Conservation (phyloP, 306 rosid species). For the Glycine latifolia region DNA sequence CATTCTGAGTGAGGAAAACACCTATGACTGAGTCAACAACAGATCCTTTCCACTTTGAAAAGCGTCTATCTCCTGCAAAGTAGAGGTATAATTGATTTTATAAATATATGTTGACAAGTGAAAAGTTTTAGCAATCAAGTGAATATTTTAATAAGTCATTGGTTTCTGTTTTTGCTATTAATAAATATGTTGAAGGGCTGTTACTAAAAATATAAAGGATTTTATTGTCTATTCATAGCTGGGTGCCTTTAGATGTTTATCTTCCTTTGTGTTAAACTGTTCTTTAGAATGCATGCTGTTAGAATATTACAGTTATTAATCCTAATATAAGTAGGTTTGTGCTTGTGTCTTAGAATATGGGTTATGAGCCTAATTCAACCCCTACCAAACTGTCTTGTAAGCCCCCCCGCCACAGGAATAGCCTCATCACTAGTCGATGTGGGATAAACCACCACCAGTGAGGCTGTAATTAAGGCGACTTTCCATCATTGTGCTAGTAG, state of each 20-base stretch:
- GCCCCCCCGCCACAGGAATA: no score
- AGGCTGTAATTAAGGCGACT: no score
- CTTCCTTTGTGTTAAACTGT: slow-evolving; percentile 17
- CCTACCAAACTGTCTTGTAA: no score
- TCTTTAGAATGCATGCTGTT: slow-evolving; percentile 10
- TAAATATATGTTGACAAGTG: slow-evolving; percentile 37
- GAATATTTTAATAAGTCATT: slow-evolving; percentile 28
- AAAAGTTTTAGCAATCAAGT: slow-evolving; percentile 30
- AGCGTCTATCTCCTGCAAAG: slow-evolving; percentile 90
- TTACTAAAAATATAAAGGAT: slow-evolving; percentile 25
- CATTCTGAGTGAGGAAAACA: slow-evolving; percentile 95
- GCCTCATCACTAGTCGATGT: no score
- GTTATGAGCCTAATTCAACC: no score
- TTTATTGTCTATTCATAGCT: slow-evolving; percentile 19
- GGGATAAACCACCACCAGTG: no score
- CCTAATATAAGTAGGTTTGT: slow-evolving; percentile 7
- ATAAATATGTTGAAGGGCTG: slow-evolving; percentile 23
- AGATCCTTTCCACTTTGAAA: slow-evolving; percentile 97
- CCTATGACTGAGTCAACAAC: slow-evolving; percentile 96
- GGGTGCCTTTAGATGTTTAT: slow-evolving; percentile 11
- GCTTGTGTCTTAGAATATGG: not conserved
- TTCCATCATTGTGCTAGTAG: not conserved
- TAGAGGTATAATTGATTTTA: slow-evolving; percentile 41
- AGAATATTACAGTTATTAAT: slow-evolving; percentile 28
- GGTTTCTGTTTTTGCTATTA: slow-evolving; percentile 30